Evolutionary conservation across 2,329 filamentous ascomycete species (phyloP).

Genomic region (Colletotrichum melonis): DNA sequence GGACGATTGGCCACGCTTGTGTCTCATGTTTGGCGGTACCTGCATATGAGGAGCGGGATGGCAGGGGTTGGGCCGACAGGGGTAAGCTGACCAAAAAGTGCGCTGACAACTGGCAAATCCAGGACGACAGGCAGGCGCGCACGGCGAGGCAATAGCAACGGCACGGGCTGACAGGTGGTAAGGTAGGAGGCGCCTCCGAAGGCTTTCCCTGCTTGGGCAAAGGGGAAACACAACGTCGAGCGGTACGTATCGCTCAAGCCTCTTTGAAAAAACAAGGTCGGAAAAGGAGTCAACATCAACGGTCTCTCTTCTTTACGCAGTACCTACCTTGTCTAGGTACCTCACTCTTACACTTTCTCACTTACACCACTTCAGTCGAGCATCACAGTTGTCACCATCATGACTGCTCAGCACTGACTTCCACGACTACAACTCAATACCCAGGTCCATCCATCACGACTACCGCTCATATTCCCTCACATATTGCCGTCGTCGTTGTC

Average conservation of each 20-base stretch:
- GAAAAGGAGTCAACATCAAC: not conserved
- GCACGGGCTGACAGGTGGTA: not conserved
- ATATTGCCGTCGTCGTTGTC: not conserved
- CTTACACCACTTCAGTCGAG: not conserved
- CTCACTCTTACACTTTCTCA: not conserved
- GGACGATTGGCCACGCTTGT: slow-evolving; percentile 28
- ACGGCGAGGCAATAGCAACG: too few relatives aligned
- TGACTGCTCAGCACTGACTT: too few relatives aligned
- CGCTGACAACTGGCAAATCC: slow-evolving; percentile 14
- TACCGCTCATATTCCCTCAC: not conserved
- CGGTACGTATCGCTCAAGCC: not conserved
- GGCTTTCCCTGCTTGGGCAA: not conserved
- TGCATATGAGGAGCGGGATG: slow-evolving; percentile 33
- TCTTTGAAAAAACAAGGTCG: not conserved
- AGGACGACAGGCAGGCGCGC: not conserved
- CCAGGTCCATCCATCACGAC: not conserved
- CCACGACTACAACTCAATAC: not conserved
- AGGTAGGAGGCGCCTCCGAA: not conserved
- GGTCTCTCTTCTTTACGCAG: not conserved
- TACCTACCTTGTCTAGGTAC: too few relatives aligned
- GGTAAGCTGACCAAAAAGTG: not conserved
- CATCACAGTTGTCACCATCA: not conserved
- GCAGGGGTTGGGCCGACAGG: slow-evolving; percentile 22
- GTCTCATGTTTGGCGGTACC: slow-evolving; percentile 37
- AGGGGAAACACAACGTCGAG: slow-evolving; percentile 1